A percentile compares a stretch with the other conserved stretches of the same genome.
Conservation (phyloP, 1,284 basidiomycete species). For the Leccinum variabile region DNA sequence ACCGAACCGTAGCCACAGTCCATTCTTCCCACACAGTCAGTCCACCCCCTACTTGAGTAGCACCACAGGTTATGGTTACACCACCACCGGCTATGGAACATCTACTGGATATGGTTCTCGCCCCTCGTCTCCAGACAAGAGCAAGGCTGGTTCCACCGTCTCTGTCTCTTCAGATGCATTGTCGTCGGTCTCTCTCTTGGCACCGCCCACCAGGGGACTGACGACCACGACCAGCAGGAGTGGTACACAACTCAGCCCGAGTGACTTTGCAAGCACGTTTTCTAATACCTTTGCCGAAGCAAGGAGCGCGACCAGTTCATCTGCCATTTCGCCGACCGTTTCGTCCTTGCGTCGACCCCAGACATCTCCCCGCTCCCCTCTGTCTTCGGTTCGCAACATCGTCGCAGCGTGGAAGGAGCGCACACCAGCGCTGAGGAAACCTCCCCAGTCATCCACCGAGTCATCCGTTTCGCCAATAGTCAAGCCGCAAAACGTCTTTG, state of each 20-base stretch:
- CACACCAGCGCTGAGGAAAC: slow-evolving; percentile 43
- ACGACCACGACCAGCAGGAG: slow-evolving; percentile 26
- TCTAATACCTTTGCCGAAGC: slow-evolving; percentile 36
- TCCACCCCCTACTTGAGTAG: slow-evolving; percentile 42
- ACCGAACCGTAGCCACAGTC: slow-evolving; percentile 50
- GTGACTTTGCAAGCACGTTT: slow-evolving; percentile 38
- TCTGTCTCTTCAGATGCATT: slow-evolving; percentile 32
- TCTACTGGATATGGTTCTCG: slow-evolving; percentile 39
- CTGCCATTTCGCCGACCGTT: slow-evolving; percentile 27
- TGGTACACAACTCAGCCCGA: slow-evolving; percentile 32
- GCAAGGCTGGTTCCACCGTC: slow-evolving; percentile 37
- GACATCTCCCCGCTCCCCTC: slow-evolving; percentile 62
- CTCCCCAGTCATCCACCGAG: slow-evolving; percentile 23
- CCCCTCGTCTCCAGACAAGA: slow-evolving; percentile 49
- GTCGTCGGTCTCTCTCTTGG: slow-evolving; percentile 41
- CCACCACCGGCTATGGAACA: slow-evolving; percentile 32
- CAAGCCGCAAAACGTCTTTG: slow-evolving; percentile 53
- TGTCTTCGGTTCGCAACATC: slow-evolving; percentile 73
- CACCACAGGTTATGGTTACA: slow-evolving; percentile 32
- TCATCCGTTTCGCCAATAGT: slow-evolving; percentile 26
- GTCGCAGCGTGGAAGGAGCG: slow-evolving; percentile 79
- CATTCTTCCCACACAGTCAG: slow-evolving; percentile 46
- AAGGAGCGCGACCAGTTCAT: slow-evolving; percentile 20
- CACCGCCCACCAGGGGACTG: slow-evolving; percentile 36
- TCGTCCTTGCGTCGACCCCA: slow-evolving; percentile 49